These are phyloP conservation scores for Ophiostoma sp. DNA, from an alignment of 2,329 filamentous ascomycete genomes.

Conservation along the genomic window DNA sequence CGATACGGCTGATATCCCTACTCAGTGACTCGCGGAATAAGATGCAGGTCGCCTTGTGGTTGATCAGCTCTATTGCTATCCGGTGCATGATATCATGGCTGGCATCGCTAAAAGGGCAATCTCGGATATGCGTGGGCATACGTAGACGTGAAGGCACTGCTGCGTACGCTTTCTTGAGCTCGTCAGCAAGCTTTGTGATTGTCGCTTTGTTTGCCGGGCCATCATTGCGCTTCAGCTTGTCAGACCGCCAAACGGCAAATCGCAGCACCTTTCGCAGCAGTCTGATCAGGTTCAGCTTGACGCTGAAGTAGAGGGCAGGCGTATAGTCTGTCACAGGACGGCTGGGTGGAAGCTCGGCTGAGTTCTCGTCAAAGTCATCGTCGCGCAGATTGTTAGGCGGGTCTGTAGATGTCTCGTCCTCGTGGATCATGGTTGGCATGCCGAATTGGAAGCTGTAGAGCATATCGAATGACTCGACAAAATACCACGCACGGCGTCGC, in stretches of 20 bases:
- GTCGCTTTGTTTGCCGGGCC: neutral
- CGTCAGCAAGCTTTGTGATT: constrained; percentile 19
- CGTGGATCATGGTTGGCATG: constrained; percentile 40
- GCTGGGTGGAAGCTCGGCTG: constrained; percentile 48
- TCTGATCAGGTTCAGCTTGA: constrained; percentile 37
- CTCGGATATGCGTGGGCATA: constrained; percentile 25
- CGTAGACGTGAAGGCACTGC: constrained; percentile 23
- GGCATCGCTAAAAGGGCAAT: constrained; percentile 39
- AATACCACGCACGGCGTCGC: constrained; percentile 46
- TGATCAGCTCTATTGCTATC: constrained; percentile 46
- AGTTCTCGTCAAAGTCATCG: constrained; percentile 57
- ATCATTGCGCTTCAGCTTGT: neutral
- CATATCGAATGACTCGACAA: constrained; percentile 45
- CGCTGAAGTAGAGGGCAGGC: constrained; percentile 47
- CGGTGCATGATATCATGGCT: constrained; percentile 46
- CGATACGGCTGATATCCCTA: constrained; percentile 22
- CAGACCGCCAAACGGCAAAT: constrained; percentile 35
- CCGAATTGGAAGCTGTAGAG: constrained; percentile 48
- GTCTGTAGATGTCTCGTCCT: constrained; percentile 57
- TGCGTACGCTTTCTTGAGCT: constrained; percentile 16
- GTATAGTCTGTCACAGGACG: constrained; percentile 55
- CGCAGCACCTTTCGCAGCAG: constrained; percentile 44
- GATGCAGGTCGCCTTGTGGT: constrained; percentile 52
- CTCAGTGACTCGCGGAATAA: constrained; percentile 49
- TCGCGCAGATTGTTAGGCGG: constrained; percentile 59